These are phyloP conservation scores for Pseudozyma tsukubaensis DNA, from an alignment of 1,284 basidiomycete genomes.

Conservation along the genomic window DNA sequence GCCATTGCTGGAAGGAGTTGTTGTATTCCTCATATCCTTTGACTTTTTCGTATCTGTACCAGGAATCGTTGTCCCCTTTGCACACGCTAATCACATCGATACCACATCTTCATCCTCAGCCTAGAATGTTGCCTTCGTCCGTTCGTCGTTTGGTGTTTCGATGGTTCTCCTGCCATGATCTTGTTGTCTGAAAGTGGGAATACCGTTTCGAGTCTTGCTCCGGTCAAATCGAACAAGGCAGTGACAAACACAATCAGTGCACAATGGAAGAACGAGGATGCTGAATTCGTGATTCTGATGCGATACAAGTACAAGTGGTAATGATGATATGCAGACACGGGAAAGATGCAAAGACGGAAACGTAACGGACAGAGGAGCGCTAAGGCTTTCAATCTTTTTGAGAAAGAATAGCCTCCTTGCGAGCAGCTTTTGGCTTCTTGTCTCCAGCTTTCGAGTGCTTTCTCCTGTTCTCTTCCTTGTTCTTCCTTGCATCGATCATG, in stretches of 20 bases:
- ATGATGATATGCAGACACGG: slow-evolving; percentile 6
- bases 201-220: no score
- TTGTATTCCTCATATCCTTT: slow-evolving; percentile 30
- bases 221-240: no score
- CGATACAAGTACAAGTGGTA: slow-evolving; percentile 36
- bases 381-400: slow-evolving; percentile 14
- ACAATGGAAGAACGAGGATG: not conserved
- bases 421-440: slow-evolving; percentile 89
- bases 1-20: slow-evolving; percentile 13
- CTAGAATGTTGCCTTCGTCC: not conserved
- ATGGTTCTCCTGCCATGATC: no score
- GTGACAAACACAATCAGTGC: not conserved
- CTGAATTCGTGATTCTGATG: not conserved
- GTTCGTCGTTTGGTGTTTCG: no score
- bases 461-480: slow-evolving; percentile 92
- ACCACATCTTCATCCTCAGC: not conserved
- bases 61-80: not conserved
- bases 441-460: slow-evolving; percentile 78
- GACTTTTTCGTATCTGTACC: no score
- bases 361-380: not conserved
- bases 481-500: slow-evolving; percentile 88
- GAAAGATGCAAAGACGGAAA: not conserved
- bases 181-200: no score
- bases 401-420: slow-evolving; percentile 73
- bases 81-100: slow-evolving; percentile 10